A percentile compares a stretch with the other conserved stretches of the same genome.
phyloP scores from a whole-genome alignment of 768 basidiomycete species.

The Hortiboletus flavorubellus region DNA sequence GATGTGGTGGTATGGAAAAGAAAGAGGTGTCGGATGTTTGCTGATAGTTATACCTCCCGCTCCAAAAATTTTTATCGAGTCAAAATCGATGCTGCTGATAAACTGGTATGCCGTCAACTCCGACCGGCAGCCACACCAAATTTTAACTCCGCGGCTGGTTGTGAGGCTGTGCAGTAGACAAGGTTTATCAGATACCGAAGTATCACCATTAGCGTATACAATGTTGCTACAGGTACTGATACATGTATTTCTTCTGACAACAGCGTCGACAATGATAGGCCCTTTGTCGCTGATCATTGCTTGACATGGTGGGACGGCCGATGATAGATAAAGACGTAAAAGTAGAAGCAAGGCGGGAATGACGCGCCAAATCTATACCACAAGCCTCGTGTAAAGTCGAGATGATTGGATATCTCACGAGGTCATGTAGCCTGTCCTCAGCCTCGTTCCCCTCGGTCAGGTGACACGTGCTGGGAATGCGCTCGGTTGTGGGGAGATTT shows the following conservation, averaged over 20 bases:
- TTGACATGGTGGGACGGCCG: constrained; percentile 8
- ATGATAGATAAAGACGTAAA: constrained; percentile 13
- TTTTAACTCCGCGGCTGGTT: constrained; percentile 13
- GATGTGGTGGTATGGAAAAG: constrained; percentile 38
- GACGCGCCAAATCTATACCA: constrained; percentile 11
- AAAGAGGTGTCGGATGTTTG: constrained; percentile 40
- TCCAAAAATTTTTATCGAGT: constrained; percentile 63
- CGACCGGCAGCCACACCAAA: constrained; percentile 28
- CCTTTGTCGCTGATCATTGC: constrained; percentile 7
- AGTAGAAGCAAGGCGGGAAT: constrained; percentile 2
- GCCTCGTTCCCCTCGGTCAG: constrained; percentile 21
- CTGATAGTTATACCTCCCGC: constrained; percentile 56
- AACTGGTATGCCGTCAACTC: constrained; percentile 49
- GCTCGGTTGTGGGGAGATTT: constrained; percentile 27
- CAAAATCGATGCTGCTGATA: constrained; percentile 51
- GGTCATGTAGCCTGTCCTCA: constrained; percentile 2
- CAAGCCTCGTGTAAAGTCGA: neutral
- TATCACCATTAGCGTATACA: neutral
- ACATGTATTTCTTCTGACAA: constrained; percentile 6
- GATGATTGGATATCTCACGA: neutral
- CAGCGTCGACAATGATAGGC: constrained; percentile 4
- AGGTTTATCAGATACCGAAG: too few species aligned
- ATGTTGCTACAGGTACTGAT: constrained; percentile 4
- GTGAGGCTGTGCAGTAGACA: too few species aligned
- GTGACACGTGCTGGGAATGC: constrained; percentile 30